phyloP scores from a whole-genome alignment of 177 flowering plant species.

The Vitis hybrid region DNA sequence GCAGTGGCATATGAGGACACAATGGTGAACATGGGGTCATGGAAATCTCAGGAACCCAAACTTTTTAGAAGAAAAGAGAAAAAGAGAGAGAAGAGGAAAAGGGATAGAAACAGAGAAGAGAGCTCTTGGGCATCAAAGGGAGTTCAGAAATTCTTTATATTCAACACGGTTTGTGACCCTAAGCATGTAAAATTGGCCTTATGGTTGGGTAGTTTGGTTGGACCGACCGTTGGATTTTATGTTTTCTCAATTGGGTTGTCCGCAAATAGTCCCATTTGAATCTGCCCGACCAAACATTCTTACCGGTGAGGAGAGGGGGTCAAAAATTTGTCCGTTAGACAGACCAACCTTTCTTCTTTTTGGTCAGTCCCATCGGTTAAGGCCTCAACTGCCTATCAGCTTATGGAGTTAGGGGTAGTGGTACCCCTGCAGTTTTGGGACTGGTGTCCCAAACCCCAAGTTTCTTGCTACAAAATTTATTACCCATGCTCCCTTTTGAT shows the following conservation, averaged over 20 bases:
- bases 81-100: neutral
- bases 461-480: no score
- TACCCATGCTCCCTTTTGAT: no score
- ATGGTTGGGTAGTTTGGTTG: conserved; percentile 7
- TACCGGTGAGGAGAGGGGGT: neutral
- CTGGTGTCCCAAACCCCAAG: no score
- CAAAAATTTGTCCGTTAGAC: conserved; percentile 5
- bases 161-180: no score
- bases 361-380: no score
- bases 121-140: no score
- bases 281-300: conserved; percentile 14
- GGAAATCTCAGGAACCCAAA: no score
- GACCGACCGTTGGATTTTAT: conserved; percentile 16
- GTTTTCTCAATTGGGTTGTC: neutral
- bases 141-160: conserved; percentile 7
- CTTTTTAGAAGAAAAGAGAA: neutral
- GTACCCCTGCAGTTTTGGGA: no score
- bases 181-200: neutral
- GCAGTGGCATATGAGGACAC: neutral
- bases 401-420: neutral
- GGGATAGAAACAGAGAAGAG: neutral
- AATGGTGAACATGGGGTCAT: neutral
- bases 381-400: conserved; percentile 4
- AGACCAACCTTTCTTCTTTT: conserved; percentile 13
- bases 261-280: no score